Conservation (phyloP, 202 grass and related monocot species). For the Tripidium arundinaceum region DNA sequence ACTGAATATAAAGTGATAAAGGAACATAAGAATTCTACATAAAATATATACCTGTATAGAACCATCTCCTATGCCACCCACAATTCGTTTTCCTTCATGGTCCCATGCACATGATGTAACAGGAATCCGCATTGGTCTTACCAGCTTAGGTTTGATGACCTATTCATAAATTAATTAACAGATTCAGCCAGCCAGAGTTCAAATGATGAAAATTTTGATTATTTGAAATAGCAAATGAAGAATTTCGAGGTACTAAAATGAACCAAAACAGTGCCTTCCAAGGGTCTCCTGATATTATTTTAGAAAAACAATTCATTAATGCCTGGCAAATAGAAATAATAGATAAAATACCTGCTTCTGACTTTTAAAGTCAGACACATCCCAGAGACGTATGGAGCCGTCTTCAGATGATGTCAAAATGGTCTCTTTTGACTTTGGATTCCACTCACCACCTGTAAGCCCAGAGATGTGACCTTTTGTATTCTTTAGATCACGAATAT, state of each 20-base stretch:
- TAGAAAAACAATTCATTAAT: neutral
- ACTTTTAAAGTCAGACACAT: constrained; percentile 82
- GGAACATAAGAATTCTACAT: neutral
- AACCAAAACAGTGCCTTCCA: constrained; percentile 22
- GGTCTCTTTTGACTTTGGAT: constrained; percentile 94
- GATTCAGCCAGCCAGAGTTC: neutral
- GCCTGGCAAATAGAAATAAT: neutral
- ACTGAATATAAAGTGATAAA: neutral
- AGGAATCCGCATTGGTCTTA: constrained; percentile 68
- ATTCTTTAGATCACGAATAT: constrained; percentile 97
- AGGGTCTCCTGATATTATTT: neutral
- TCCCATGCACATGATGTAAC: constrained; percentile 95
- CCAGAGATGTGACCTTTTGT: constrained; percentile 96
- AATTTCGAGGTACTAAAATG: neutral
- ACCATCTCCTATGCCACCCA: constrained; percentile 88
- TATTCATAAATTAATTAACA: constrained; percentile 24
- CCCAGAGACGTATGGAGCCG: constrained; percentile 90
- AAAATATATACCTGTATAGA: constrained; percentile 71
- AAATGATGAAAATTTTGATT: neutral
- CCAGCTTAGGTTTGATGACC: constrained; percentile 97
- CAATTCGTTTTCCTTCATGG: constrained; percentile 82
- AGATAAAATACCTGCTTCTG: constrained; percentile 79
- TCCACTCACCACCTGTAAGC: constrained; percentile 90
- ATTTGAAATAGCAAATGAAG: constrained; percentile 3
- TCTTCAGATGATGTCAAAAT: constrained; percentile 97